These are phyloP conservation scores for Aspergillus sp. DNA, from an alignment of 2,329 filamentous ascomycete genomes.

Conservation along the genomic window DNA sequence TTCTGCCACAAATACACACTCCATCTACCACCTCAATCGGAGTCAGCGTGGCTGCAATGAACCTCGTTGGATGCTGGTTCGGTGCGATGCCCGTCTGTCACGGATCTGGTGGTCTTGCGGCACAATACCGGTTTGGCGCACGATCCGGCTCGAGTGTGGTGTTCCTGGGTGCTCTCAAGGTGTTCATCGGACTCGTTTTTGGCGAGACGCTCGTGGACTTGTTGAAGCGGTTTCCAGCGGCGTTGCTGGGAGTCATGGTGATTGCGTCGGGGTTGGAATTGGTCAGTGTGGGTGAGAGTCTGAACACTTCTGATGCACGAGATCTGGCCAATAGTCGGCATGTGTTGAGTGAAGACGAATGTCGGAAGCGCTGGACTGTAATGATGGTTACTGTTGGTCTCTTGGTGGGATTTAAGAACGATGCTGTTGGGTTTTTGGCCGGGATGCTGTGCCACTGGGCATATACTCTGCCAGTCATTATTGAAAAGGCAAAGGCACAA, in stretches of 20 bases:
- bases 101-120: slow-evolving; percentile 82
- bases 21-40: slow-evolving; percentile 73
- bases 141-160: slow-evolving; percentile 79
- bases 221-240: slow-evolving; percentile 65
- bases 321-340: slow-evolving; percentile 40
- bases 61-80: slow-evolving; percentile 80
- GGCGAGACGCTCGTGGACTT: slow-evolving; percentile 67
- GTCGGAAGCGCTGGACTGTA: slow-evolving; percentile 71
- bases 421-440: slow-evolving; percentile 76
- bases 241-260: slow-evolving; percentile 79
- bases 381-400: slow-evolving; percentile 84
- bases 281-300: slow-evolving; percentile 72
- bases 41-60: slow-evolving; percentile 75
- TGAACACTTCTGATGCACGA: slow-evolving; percentile 67
- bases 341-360: slow-evolving; percentile 57
- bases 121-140: slow-evolving; percentile 85
- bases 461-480: slow-evolving; percentile 42
- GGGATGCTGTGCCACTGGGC: slow-evolving; percentile 73
- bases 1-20: slow-evolving; percentile 62
- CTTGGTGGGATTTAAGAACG: slow-evolving; percentile 80
- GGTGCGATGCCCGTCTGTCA: slow-evolving; percentile 95
- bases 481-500: slow-evolving; percentile 18
- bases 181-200: slow-evolving; percentile 67
- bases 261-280: slow-evolving; percentile 83
- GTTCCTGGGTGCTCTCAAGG: slow-evolving; percentile 67